phyloP scores from a whole-genome alignment of 169 alveolate species.

The Eimeria falciformis region DNA sequence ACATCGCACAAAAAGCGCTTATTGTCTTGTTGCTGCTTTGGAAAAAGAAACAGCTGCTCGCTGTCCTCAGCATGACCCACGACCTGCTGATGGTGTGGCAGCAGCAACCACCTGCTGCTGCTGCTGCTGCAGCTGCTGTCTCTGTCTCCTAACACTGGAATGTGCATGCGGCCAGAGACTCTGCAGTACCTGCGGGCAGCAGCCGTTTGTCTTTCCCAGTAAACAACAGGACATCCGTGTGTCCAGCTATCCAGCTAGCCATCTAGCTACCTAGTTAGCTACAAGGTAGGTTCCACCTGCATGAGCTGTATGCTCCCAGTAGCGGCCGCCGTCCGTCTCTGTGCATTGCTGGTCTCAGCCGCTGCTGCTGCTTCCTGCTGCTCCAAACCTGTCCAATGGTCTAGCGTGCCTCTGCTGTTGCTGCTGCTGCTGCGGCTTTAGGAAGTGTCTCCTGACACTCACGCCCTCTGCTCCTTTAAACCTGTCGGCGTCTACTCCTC shows the following conservation, averaged over 20 bases:
- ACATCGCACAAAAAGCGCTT: no score
- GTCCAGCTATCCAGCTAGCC: background rate
- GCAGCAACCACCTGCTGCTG: no score
- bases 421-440: constrained; percentile 39
- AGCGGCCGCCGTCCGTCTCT: background rate
- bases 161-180: background rate
- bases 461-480: background rate
- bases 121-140: no score
- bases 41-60: no score
- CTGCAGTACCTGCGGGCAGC: background rate
- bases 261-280: background rate
- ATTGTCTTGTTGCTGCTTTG: background rate
- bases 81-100: no score
- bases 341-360: background rate
- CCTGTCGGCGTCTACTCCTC: background rate
- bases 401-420: background rate
- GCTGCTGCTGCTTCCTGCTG: constrained; percentile 16
- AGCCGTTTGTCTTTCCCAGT: background rate
- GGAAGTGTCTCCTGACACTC: constrained; percentile 4
- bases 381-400: background rate
- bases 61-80: no score
- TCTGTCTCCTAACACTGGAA: background rate
- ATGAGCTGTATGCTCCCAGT: background rate
- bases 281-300: background rate
- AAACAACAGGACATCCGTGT: background rate